Conservation (phyloP, 2,329 filamentous ascomycete genomes). For the Macrophomina pseudophaseolina region DNA sequence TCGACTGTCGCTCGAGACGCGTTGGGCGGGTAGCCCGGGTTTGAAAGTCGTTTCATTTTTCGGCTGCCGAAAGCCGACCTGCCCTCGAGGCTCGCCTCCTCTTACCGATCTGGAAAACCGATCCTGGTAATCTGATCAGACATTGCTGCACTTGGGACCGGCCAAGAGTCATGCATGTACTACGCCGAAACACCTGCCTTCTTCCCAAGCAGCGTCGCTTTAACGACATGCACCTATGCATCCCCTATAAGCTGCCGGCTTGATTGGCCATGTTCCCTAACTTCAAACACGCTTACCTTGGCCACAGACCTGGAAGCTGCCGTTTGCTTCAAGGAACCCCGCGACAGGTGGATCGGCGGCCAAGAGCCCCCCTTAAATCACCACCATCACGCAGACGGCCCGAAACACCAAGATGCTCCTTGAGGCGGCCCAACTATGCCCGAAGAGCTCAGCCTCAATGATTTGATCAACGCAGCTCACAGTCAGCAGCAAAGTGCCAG, state of each 20-base stretch:
- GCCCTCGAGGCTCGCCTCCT: neutral
- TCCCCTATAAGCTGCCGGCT: neutral
- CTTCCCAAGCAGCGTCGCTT: neutral
- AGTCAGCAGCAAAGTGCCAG: neutral
- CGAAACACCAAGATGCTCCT: neutral
- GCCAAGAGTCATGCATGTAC: neutral
- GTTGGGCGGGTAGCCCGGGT: neutral
- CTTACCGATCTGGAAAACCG: neutral
- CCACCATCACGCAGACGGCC: neutral
- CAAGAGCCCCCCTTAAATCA: neutral
- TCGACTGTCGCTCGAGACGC: neutral
- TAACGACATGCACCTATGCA: neutral
- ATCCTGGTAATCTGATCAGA: neutral
- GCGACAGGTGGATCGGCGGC: neutral
- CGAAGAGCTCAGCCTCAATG: neutral
- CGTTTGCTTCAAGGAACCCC: conserved; percentile 2
- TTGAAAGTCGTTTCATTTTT: neutral
- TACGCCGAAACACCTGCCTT: neutral
- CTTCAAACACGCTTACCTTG: neutral
- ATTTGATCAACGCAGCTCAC: neutral
- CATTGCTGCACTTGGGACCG: neutral
- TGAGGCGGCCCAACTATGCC: neutral
- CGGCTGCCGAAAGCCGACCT: neutral
- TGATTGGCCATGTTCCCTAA: neutral
- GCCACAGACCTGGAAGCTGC: neutral